Conservation (phyloP, 192 early-diverging fungal species). For the Geranomyces michiganensis region DNA sequence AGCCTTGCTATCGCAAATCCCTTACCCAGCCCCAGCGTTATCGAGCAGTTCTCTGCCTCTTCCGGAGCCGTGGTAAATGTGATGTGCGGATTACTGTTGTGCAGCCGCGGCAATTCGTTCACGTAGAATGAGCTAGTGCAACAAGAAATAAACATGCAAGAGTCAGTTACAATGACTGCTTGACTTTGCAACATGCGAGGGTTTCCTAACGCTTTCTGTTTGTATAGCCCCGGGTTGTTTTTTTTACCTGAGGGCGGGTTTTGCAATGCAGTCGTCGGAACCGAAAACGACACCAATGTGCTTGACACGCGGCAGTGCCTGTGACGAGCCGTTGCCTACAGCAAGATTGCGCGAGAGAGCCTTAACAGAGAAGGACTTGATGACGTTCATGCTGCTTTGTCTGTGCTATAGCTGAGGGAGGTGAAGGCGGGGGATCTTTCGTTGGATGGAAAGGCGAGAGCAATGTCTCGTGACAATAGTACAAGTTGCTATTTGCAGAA, state of each 20-base stretch:
- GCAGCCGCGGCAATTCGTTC: slow-evolving; percentile 34
- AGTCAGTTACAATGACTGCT: too few relatives aligned
- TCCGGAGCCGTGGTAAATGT: slow-evolving; percentile 21
- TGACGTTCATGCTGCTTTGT: not conserved
- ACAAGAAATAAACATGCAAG: not conserved
- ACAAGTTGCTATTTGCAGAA: too few relatives aligned
- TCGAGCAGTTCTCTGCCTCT: slow-evolving; percentile 20
- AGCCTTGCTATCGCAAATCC: too few relatives aligned
- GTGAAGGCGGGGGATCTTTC: too few relatives aligned
- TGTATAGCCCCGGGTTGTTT: not conserved
- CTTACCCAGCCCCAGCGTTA: slow-evolving; percentile 19
- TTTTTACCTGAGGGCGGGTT: slow-evolving; percentile 19
- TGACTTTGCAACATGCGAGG: too few relatives aligned
- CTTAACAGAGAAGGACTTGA: slow-evolving; percentile 24
- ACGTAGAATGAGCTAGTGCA: slow-evolving; percentile 34
- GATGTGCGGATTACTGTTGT: slow-evolving; percentile 29
- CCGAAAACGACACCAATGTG: slow-evolving; percentile 22
- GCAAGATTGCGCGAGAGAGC: slow-evolving; percentile 24
- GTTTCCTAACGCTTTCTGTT: too few relatives aligned
- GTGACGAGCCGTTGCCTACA: slow-evolving; percentile 14
- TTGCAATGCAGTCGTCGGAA: slow-evolving; percentile 22
- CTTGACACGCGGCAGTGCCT: not conserved
- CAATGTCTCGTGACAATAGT: too few relatives aligned
- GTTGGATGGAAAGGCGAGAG: too few relatives aligned
- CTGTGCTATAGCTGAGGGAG: too few relatives aligned